A percentile compares a stretch with the other conserved stretches of the same genome.
These are phyloP conservation scores for Fagopyrum esculentum DNA, from an alignment of 148 eudicot species.

Conservation along the genomic window DNA sequence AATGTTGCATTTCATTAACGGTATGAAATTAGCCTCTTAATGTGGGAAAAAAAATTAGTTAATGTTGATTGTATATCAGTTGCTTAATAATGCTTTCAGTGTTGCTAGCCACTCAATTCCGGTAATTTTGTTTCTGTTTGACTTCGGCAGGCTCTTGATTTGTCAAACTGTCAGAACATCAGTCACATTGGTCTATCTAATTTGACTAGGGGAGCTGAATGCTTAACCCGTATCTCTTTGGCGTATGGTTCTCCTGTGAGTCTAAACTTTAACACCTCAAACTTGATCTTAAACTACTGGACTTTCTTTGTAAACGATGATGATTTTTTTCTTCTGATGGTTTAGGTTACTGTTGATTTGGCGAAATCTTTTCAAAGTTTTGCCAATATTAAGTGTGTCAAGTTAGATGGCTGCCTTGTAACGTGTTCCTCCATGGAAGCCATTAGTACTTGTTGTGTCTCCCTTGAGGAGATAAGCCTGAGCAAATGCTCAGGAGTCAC, in stretches of 20 bases:
- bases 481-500: conserved; percentile 86
- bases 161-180: conserved; percentile 63
- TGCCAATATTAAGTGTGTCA: conserved; percentile 63
- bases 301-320: neutral
- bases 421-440: conserved; percentile 73
- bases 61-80: neutral
- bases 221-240: conserved; percentile 38
- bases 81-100: neutral
- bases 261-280: neutral
- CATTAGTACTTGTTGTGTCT: conserved; percentile 58
- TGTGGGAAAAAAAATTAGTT: neutral
- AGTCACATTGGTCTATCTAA: conserved; percentile 52
- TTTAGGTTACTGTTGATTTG: conserved; percentile 69
- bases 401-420: conserved; percentile 74
- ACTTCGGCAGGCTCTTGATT: conserved; percentile 50
- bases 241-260: conserved; percentile 68
- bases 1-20: conserved; percentile 49
- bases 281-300: neutral
- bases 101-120: neutral
- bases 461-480: conserved; percentile 70
- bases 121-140: neutral
- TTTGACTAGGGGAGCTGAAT: conserved; percentile 38
- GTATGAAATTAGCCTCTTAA: conserved; percentile 21
- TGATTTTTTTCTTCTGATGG: neutral
- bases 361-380: conserved; percentile 70